These are phyloP conservation scores for Exophiala spinifera DNA, from an alignment of 2,329 filamentous ascomycete species.

Conservation along the genomic window DNA sequence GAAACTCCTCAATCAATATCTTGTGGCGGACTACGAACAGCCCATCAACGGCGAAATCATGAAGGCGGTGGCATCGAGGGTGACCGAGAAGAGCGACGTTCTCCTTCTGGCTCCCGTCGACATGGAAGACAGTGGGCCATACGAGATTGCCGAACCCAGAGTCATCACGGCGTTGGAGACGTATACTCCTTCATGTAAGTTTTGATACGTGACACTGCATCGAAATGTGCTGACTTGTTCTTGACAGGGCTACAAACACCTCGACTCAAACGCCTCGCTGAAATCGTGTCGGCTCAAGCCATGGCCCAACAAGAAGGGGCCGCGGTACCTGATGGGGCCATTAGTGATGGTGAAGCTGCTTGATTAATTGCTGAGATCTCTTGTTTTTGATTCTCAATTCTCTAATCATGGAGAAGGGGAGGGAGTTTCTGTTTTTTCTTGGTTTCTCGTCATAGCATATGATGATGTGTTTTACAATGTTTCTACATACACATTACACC, in stretches of 20 bases:
- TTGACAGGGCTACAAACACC: slow-evolving; percentile 86
- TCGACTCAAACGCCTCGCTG: slow-evolving; percentile 89
- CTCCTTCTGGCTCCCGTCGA: slow-evolving; percentile 90
- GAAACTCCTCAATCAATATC: slow-evolving; percentile 96
- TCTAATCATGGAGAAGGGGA: too few relatives aligned
- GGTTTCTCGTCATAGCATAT: too few relatives aligned
- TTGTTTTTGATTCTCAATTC: too few relatives aligned
- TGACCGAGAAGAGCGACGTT: slow-evolving; percentile 97
- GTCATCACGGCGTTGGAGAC: slow-evolving; percentile 96
- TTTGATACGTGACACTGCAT: not conserved
- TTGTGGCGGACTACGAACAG: slow-evolving; percentile 98
- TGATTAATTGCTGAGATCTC: not conserved
- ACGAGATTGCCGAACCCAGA: slow-evolving; percentile 95
- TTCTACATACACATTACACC: too few relatives aligned
- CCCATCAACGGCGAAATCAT: slow-evolving; percentile 99
- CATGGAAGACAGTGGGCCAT: slow-evolving; percentile 98
- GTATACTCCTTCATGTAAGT: slow-evolving; percentile 94
- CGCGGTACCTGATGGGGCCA: slow-evolving; percentile 47
- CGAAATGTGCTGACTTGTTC: slow-evolving; percentile 32
- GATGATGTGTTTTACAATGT: too few relatives aligned
- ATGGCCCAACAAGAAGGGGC: slow-evolving; percentile 91
- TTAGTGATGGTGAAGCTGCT: slow-evolving; percentile 24
- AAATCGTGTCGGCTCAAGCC: slow-evolving; percentile 95
- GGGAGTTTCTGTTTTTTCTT: too few relatives aligned
- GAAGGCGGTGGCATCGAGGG: slow-evolving; percentile 95